A percentile compares a stretch with the other conserved stretches of the same genome.
phyloP scores from a whole-genome alignment of 2,329 filamentous ascomycete genomes.

The Alternaria rosae region DNA sequence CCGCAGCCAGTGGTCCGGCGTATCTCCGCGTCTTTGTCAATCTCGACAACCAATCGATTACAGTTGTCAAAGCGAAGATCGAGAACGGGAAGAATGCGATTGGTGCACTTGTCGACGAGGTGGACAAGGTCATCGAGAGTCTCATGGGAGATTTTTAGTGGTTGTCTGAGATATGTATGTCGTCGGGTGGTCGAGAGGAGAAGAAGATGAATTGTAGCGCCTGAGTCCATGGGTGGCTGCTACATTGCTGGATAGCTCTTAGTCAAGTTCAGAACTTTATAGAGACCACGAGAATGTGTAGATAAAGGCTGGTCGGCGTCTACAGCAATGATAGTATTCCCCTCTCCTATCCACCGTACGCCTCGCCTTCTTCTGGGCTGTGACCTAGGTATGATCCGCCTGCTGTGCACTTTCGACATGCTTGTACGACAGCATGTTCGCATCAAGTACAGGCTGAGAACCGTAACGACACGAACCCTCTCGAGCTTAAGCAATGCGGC shows the following conservation, averaged over 20 bases:
- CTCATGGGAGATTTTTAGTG: background rate
- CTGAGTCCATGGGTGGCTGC: background rate
- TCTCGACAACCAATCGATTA: background rate
- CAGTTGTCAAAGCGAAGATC: background rate
- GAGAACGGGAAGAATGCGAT: background rate
- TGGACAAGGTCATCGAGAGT: background rate
- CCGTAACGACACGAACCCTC: background rate
- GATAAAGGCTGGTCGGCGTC: background rate
- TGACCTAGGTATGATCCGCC: background rate
- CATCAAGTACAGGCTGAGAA: background rate
- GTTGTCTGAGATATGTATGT: background rate
- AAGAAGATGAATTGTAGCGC: background rate
- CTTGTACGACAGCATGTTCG: background rate
- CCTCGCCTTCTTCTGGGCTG: background rate
- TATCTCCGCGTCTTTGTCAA: background rate
- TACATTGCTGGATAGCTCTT: background rate
- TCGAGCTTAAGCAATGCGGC: background rate
- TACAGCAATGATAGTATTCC: background rate
- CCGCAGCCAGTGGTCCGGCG: background rate
- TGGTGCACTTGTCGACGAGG: background rate
- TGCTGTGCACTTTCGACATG: background rate
- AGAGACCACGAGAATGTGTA: background rate
- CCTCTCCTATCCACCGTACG: background rate
- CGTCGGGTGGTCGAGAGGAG: background rate
- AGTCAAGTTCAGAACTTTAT: background rate